phyloP scores from a whole-genome alignment of 2,329 filamentous ascomycete genomes.

The Tolypocladium cylindrosporum region DNA sequence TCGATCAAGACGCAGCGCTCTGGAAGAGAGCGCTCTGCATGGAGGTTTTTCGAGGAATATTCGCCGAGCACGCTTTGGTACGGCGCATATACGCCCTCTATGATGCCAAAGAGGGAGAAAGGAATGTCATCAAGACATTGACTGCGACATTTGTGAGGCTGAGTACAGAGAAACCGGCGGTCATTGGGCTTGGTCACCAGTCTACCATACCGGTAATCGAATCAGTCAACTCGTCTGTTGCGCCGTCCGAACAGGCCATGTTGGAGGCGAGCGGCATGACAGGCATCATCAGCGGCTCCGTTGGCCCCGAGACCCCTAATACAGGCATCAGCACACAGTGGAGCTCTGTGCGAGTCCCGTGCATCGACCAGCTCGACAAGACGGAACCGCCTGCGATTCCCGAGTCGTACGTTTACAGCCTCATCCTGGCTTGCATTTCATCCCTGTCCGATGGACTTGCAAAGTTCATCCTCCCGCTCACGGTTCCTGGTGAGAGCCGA shows the following conservation, averaged over 20 bases:
- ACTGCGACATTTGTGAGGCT: conserved; percentile 85
- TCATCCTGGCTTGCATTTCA: conserved; percentile 81
- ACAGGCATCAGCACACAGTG: conserved; percentile 82
- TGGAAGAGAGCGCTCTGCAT: conserved; percentile 91
- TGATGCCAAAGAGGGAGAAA: conserved; percentile 63
- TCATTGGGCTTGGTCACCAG: conserved; percentile 83
- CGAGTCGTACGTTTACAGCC: conserved; percentile 86
- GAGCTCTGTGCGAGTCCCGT: conserved; percentile 79
- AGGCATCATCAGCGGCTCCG: conserved; percentile 71
- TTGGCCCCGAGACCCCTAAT: conserved; percentile 55
- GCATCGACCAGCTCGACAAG: conserved; percentile 92
- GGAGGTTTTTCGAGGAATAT: conserved; percentile 81
- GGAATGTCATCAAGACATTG: conserved; percentile 68
- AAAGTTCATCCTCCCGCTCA: conserved; percentile 85
- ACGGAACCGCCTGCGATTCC: conserved; percentile 72
- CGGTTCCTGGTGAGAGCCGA: conserved; percentile 63
- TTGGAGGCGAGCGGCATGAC: conserved; percentile 80
- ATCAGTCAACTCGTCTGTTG: conserved; percentile 42
- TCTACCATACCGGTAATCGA: conserved; percentile 68
- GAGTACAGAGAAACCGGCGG: conserved; percentile 77
- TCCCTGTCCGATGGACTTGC: conserved; percentile 86
- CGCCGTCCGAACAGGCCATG: conserved; percentile 70
- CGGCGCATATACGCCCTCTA: conserved; percentile 73
- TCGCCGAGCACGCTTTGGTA: conserved; percentile 68
- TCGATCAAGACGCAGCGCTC: conserved; percentile 72